These are phyloP conservation scores for Chytriomyces hyalinus DNA, from an alignment of 192 early-diverging fungal species.

Conservation along the genomic window DNA sequence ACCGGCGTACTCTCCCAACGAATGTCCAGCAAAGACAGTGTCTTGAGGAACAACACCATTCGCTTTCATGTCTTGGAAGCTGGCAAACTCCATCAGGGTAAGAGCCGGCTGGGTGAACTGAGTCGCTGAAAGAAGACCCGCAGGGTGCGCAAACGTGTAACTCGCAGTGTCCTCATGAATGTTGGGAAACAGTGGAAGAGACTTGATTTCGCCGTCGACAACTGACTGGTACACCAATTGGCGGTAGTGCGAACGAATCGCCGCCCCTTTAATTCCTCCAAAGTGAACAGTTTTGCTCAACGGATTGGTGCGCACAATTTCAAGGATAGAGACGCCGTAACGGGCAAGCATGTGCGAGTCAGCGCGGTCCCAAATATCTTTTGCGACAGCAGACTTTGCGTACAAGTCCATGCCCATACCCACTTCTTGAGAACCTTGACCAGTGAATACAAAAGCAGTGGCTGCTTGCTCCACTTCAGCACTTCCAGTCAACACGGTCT, in stretches of 20 bases:
- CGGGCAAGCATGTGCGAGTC: constrained; percentile 83
- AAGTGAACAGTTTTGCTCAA: constrained; percentile 83
- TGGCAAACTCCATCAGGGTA: constrained; percentile 88
- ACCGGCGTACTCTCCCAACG: constrained; percentile 92
- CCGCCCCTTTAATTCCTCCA: constrained; percentile 80
- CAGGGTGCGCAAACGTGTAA: constrained; percentile 84
- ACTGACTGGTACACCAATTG: constrained; percentile 91
- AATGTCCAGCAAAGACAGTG: constrained; percentile 88
- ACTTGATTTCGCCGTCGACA: constrained; percentile 75
- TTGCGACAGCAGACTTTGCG: constrained; percentile 77
- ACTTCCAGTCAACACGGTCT: constrained; percentile 81
- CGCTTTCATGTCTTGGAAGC: constrained; percentile 86
- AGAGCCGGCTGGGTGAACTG: constrained; percentile 96
- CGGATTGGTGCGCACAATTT: constrained; percentile 90
- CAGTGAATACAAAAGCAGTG: constrained; percentile 93
- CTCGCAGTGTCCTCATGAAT: constrained; percentile 73
- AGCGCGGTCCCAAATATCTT: constrained; percentile 89
- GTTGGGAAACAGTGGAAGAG: constrained; percentile 85
- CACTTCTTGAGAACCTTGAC: constrained; percentile 93
- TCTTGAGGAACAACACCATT: constrained; percentile 85
- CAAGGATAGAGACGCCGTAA: constrained; percentile 88
- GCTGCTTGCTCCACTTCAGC: constrained; percentile 93
- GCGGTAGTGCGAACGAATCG: constrained; percentile 83
- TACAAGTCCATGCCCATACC: constrained; percentile 98
- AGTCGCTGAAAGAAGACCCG: constrained; percentile 87